Conservation (phyloP, 2,329 filamentous ascomycete genomes). For the Bipolaris sorokiniana region DNA sequence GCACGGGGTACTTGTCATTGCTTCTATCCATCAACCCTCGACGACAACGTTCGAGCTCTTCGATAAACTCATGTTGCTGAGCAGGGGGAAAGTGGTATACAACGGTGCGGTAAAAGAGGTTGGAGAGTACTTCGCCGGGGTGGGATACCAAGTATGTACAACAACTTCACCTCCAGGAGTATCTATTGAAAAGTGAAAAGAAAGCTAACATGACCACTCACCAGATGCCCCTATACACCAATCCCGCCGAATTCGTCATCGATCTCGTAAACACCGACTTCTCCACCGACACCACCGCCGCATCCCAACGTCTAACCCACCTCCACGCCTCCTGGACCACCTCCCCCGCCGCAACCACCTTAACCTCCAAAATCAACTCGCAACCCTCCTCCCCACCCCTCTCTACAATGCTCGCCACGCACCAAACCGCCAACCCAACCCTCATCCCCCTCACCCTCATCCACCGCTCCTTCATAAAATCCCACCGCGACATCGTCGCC, state of each 20-base stretch:
- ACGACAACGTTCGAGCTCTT: constrained; percentile 80
- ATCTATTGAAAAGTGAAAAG: neutral
- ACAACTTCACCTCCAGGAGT: neutral
- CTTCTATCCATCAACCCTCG: constrained; percentile 85
- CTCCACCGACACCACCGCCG: constrained; percentile 56
- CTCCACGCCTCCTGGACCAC: constrained; percentile 64
- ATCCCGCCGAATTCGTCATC: constrained; percentile 80
- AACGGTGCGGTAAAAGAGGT: constrained; percentile 68
- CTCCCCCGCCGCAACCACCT: constrained; percentile 51
- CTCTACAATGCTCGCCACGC: neutral
- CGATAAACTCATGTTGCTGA: constrained; percentile 78
- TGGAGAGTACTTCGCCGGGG: constrained; percentile 66
- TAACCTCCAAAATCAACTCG: constrained; percentile 10
- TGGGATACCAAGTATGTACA: constrained; percentile 55
- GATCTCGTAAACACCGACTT: constrained; percentile 83
- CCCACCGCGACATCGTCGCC: constrained; percentile 80
- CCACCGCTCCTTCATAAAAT: constrained; percentile 82
- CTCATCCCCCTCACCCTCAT: constrained; percentile 69
- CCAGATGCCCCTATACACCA: constrained; percentile 71
- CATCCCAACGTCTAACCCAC: constrained; percentile 57
- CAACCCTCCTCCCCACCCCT: neutral
- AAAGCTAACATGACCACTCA: neutral
- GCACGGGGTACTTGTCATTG: constrained; percentile 76
- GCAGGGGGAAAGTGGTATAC: constrained; percentile 73
- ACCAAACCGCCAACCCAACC: constrained; percentile 52